Base-by-base conservation (phyloP, 2,329 filamentous ascomycete genomes). In the Cytospora chrysosperma region DNA sequence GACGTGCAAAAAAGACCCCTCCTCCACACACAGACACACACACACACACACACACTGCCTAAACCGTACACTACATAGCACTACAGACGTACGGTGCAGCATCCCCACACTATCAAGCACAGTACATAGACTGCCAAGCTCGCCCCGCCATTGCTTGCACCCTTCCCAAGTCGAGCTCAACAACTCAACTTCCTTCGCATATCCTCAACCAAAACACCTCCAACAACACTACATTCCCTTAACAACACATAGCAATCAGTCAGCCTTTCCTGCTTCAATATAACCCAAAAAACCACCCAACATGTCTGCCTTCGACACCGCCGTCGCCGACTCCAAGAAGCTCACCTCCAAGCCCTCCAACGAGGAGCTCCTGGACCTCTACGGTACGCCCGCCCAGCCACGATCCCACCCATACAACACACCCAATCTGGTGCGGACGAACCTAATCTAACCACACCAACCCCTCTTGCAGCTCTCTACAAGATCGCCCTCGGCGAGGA, bases 261-360 rank as follows among this genome's bases (percentile, higher is more conserved):
- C n/a, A n/a, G n/a, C n/a, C n/a, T n/a, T n/a, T n/a, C n/a, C n/a
- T n/a, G n/a, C n/a, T n/a, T n/a, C 8, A 19, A 28, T 6, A 56
- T 37, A 40, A n/a, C 24, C 9, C 21, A 28, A n/a, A n/a, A n/a
- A n/a, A n/a, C 24, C 52, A 56, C 19, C 56, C 65, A 77, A 63
- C 68, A 82, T 82, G 79, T 74, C 76, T 71, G 80, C 77, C 64
- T 88, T 87, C 79, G 70, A 84, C 68, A 80, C 78, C 75, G 87
- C 87, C 67, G 79, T 83, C 70, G 74, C 72, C 68, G 87, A 90
- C 77, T 86, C 84, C 77, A 86, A 85, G 78, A 88, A 89, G 82
- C 82, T 91, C 68, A 85, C 84, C 69, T 75, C 79, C 68, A 88
- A 88, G 83, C 88, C 88, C 59, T 74, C 69, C 72, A 84, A 86